These are phyloP conservation scores for Aaosphaeria pasadenensis DNA, from an alignment of 2,329 filamentous ascomycete genomes.

Conservation along the genomic window DNA sequence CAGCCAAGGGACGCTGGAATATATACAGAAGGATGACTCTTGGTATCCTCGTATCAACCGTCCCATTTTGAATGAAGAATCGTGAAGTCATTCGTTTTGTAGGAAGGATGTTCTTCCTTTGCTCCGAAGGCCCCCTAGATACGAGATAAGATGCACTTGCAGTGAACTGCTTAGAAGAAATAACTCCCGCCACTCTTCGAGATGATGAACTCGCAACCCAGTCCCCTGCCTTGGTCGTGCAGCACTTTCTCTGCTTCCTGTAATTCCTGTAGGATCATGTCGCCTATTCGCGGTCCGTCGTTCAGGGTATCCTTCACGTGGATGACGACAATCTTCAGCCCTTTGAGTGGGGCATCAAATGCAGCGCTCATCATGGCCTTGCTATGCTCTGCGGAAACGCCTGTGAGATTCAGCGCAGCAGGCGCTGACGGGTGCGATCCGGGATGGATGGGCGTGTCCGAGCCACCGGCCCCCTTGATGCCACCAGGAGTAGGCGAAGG, in stretches of 20 bases:
- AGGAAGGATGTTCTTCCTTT: no score
- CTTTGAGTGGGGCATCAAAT: conserved; percentile 56
- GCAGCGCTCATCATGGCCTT: conserved; percentile 24
- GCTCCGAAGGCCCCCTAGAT: no score
- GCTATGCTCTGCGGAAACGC: conserved; percentile 21
- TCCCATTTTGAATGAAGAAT: no score
- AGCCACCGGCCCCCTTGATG: conserved; percentile 11
- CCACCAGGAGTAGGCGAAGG: conserved; percentile 10
- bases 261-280: conserved; percentile 70
- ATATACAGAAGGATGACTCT: no score
- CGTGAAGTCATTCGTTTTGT: no score
- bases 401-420: conserved; percentile 19
- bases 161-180: conserved; percentile 37
- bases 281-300: conserved; percentile 64
- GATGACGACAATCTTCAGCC: conserved; percentile 80
- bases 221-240: conserved; percentile 49
- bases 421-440: conserved; percentile 14
- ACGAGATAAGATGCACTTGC: no score
- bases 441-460: conserved; percentile 15
- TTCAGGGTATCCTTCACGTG: conserved; percentile 85
- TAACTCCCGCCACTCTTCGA: conserved; percentile 62
- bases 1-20: no score
- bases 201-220: conserved; percentile 80
- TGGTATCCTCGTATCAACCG: no score
- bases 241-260: conserved; percentile 56